phyloP scores from a whole-genome alignment of 352 stramenopile species.

The Pythium phragmitis region DNA sequence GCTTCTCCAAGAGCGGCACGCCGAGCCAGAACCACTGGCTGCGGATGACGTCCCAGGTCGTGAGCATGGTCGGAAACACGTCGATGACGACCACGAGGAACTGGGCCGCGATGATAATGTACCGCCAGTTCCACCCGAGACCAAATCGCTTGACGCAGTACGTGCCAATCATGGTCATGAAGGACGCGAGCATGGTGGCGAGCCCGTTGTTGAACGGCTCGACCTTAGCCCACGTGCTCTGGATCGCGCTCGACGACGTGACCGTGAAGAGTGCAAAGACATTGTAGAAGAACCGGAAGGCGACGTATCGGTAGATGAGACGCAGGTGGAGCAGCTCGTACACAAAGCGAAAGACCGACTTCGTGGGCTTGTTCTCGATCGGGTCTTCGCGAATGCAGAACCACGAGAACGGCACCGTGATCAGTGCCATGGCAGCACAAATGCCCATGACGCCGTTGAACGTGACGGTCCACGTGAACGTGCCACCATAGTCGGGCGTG shows the following conservation, averaged over 20 bases:
- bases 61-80: constrained; percentile 48
- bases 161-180: constrained; percentile 40
- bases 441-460: constrained; percentile 54
- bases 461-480: constrained; percentile 44
- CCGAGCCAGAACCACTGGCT: constrained; percentile 71
- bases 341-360: constrained; percentile 25
- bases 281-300: constrained; percentile 32
- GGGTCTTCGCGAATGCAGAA: constrained; percentile 56
- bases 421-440: constrained; percentile 34
- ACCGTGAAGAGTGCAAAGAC: constrained; percentile 46
- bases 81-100: constrained; percentile 47
- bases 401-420: constrained; percentile 40
- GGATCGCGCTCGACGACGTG: constrained; percentile 43
- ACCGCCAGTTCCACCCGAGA: constrained; percentile 56
- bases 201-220: constrained; percentile 57
- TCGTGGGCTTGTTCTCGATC: constrained; percentile 18
- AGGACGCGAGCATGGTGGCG: constrained; percentile 38
- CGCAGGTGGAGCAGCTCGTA: constrained; percentile 56
- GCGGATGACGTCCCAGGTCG: constrained; percentile 62
- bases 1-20: constrained; percentile 46
- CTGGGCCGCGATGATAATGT: constrained; percentile 38
- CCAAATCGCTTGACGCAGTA: constrained; percentile 43
- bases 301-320: constrained; percentile 32
- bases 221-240: constrained; percentile 54
- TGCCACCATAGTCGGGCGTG: constrained; percentile 49